Evolutionary conservation across 2,329 filamentous ascomycete species (phyloP), one percentile per base, ranked within the genome.

Genomic region (Pezicula radicicola): DNA sequence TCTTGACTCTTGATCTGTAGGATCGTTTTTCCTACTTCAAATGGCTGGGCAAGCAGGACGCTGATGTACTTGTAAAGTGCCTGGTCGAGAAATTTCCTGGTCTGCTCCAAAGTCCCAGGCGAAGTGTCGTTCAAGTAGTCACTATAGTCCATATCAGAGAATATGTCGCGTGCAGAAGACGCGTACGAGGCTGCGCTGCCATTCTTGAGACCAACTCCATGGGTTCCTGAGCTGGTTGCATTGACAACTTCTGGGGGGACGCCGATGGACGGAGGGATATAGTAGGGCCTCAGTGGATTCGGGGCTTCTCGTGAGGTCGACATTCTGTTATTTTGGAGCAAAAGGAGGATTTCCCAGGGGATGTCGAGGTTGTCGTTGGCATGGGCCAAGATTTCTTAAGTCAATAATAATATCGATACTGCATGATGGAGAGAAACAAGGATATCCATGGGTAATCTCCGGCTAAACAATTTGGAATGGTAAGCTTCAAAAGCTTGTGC

Each of bases 1-100:
- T 46, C 79, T 62, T 85, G 81, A 56, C 70, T 72, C 58, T 79
- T 83, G 48, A 91, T 84, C 72, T 99, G 94, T 61, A 99, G 74
- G 51, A 97, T 83, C 13, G 87, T 94, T 79, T 97, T 97, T 65
- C 93, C 91, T 52, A 97, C 92, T 75, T 97, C 94, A 69, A 99
- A 97, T 13, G 94, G 94, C 72, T 99, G 94, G 49, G 91, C 88
- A 67, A 96, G 85, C 64, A 97, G 71, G 21, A 96, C 86, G 52
- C 87, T 91, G 13, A 87, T 88, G 73, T 99, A 99, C 67, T 94
- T 93, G 85, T 92, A 95, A 69, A 96, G 68, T 58, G 94, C 83
- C 68, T 92, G 87, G 67, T 97, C 91, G 45, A 96, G 66, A 55
- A 96, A 74, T 56, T 87, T 85, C 66, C 88, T 89, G 41, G 87